Evolutionary conservation across 2,329 filamentous ascomycete genomes (phyloP).

Genomic region (Aspergillus alliaceus): DNA sequence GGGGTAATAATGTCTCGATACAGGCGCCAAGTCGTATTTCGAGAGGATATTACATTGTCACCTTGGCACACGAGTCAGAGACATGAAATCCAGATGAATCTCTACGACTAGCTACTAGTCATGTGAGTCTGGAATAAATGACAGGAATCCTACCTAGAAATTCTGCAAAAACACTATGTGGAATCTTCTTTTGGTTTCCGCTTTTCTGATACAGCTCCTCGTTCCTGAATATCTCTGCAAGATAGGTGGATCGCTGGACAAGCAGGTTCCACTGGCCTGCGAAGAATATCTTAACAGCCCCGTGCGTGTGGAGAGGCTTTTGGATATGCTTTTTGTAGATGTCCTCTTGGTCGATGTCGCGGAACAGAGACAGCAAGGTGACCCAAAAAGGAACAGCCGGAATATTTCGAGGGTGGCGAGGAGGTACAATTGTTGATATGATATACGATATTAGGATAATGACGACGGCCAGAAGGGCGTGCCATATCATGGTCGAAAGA

Average conservation of each 20-base stretch:
- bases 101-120: no score
- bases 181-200: slow-evolving; percentile 28
- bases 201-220: slow-evolving; percentile 25
- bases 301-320: slow-evolving; percentile 14
- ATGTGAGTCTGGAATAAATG: no score
- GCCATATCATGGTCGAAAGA: neutral
- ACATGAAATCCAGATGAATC: no score
- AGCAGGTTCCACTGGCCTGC: neutral
- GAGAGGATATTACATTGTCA: slow-evolving; percentile 31
- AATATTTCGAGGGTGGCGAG: neutral
- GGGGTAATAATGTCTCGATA: slow-evolving; percentile 19
- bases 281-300: slow-evolving; percentile 47
- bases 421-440: neutral
- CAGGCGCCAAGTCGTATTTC: slow-evolving; percentile 32
- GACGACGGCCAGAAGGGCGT: neutral
- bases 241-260: slow-evolving; percentile 15
- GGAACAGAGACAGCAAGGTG: slow-evolving; percentile 43
- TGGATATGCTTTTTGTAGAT: slow-evolving; percentile 43
- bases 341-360: slow-evolving; percentile 45
- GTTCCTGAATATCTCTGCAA: slow-evolving; percentile 36
- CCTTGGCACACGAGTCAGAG: neutral
- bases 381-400: slow-evolving; percentile 45
- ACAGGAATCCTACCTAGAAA: slow-evolving; percentile 38
- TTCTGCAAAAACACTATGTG: slow-evolving; percentile 32
- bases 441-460: neutral